Base-by-base conservation (phyloP, 768 basidiomycete genomes). In the Tricholoma matsutake region DNA sequence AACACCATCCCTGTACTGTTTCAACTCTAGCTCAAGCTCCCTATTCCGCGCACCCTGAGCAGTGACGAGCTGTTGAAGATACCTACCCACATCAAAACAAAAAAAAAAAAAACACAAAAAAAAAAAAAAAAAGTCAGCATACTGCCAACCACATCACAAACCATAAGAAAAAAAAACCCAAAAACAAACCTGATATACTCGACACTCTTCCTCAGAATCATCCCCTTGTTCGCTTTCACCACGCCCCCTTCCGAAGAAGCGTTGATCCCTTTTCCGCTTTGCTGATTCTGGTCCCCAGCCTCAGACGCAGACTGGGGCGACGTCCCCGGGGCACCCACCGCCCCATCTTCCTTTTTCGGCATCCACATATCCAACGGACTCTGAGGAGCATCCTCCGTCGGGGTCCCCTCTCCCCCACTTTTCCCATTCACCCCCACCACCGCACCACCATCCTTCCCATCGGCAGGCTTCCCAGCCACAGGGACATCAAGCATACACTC, bases 191-290 rank as follows among this genome's bases (percentile, higher is more conserved):
- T 83, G 31, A 89, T 88, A 67, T 89, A 88, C 67, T 89, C 87
- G 2, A 90, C 87, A 58, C 86, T 88, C 82, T 92, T 96, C 65
- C 91, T 73, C 49, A 96, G 74, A 45, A 96, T 94, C 87, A 96
- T 92, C 34, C 94, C 94, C 80, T 96, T 96, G 76, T 96, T 96
- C 28, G 94, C 94, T 70, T 96, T 96, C 57, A 92, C 88, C 32
- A 79, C 78, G 20, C 72, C 74, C 2, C 61, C 68, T 1, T 60
- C 67, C 18, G 61, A 25, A 25, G 3, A 1, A 25, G 22, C 54
- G 61, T 67, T 63, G 53, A 65, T 58, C 64, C 67, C 53, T 5
- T 54, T 41, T 25, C 9, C n/a, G 13, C 13, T 22, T 3, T 59
- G 31, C 2, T 55, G 7, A 8, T 29, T 6, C 28, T 52, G 28